Evolutionary conservation across 2,329 filamentous ascomycete genomes (phyloP).

Genomic region (Fusarium setosum): DNA sequence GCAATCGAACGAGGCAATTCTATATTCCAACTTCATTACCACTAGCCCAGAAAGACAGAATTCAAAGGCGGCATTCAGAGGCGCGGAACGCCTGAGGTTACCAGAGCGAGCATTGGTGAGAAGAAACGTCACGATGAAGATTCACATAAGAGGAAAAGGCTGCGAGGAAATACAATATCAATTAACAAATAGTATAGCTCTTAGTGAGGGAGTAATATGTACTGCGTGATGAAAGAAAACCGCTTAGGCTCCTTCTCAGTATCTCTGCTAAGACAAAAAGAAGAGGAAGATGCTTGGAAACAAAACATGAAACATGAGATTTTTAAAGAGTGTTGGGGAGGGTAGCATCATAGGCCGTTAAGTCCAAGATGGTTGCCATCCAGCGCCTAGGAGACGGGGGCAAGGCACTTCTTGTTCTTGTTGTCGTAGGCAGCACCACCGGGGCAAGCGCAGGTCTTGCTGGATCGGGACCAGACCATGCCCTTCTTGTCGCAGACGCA

Average conservation of each 20-base stretch:
- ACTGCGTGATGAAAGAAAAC: background rate
- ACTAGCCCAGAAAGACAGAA: too few species aligned
- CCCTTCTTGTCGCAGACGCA: conserved; percentile 5
- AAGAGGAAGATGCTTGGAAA: background rate
- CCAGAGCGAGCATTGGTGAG: background rate
- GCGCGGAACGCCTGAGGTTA: too few species aligned
- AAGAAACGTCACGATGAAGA: background rate
- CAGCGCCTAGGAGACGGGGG: background rate
- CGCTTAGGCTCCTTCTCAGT: background rate
- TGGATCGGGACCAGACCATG: background rate
- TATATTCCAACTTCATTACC: too few species aligned
- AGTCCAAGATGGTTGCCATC: background rate
- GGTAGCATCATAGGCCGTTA: background rate
- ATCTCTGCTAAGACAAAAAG: background rate
- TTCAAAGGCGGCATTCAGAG: too few species aligned
- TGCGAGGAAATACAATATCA: background rate
- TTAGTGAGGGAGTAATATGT: conserved; percentile 1
- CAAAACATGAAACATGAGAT: conserved; percentile 1
- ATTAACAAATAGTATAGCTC: conserved; percentile 2
- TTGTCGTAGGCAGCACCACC: background rate
- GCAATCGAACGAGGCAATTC: background rate
- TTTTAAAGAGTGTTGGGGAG: background rate
- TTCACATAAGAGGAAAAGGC: background rate
- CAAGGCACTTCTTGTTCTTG: background rate
- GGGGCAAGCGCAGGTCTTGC: background rate